Evolutionary conservation across 1,284 basidiomycete species (phyloP).

Genomic region (Heterobasidion irregulare): DNA sequence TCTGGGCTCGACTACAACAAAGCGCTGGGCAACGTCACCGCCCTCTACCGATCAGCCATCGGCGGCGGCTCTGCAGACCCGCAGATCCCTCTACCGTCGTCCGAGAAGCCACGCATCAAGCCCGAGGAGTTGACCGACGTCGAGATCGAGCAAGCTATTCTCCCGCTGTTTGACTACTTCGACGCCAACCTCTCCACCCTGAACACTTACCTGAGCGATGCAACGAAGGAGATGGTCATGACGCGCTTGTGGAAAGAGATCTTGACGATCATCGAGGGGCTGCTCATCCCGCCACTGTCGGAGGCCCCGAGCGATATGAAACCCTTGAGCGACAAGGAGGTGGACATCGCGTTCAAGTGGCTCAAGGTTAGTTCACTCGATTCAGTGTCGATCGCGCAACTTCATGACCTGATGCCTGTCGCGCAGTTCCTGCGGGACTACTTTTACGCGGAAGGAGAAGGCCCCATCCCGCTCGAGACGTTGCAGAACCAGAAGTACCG

Average conservation of each 20-base stretch:
- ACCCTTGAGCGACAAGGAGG: constrained; percentile 88
- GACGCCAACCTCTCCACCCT: constrained; percentile 91
- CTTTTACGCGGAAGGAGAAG: constrained; percentile 92
- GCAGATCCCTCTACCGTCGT: constrained; percentile 67
- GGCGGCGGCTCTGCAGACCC: constrained; percentile 60
- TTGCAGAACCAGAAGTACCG: constrained; percentile 97
- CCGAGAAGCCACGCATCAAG: constrained; percentile 61
- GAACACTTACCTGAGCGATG: constrained; percentile 79
- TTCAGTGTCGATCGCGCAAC: background rate
- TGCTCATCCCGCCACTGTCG: constrained; percentile 89
- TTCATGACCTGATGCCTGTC: background rate
- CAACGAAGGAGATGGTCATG: constrained; percentile 92
- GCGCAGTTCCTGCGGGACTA: constrained; percentile 85
- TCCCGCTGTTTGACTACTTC: constrained; percentile 93
- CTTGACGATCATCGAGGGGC: constrained; percentile 76
- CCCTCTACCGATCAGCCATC: constrained; percentile 71
- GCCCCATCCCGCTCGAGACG: constrained; percentile 78
- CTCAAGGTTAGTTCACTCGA: constrained; percentile 54
- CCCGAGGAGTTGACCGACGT: constrained; percentile 81
- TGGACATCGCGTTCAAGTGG: constrained; percentile 98
- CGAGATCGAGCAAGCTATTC: constrained; percentile 92
- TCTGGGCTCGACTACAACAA: constrained; percentile 76
- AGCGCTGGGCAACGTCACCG: constrained; percentile 72
- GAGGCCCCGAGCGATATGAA: constrained; percentile 89
- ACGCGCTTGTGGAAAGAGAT: constrained; percentile 96